Conservation (phyloP, 2,329 filamentous ascomycete genomes). For the Metarhizium robertsii region DNA sequence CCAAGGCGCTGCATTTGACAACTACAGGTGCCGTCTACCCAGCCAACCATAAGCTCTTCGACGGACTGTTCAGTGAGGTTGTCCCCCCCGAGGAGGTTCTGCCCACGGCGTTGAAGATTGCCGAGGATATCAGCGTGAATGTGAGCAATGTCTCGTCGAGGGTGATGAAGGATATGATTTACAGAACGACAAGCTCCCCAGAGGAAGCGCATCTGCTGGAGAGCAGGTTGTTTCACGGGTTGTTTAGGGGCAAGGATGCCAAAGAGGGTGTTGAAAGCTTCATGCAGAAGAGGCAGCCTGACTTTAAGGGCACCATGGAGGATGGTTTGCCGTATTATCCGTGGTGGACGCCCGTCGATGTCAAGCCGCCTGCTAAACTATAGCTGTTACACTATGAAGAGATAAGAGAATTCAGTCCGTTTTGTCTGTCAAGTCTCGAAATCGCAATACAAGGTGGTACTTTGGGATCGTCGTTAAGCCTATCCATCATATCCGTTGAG, state of each 20-base stretch:
- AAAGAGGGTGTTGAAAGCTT: slow-evolving; percentile 57
- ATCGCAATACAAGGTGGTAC: no score
- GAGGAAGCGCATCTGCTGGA: slow-evolving; percentile 66
- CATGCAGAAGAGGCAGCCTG: slow-evolving; percentile 55
- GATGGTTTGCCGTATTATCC: slow-evolving; percentile 53
- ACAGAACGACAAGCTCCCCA: slow-evolving; percentile 43
- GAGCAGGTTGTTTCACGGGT: slow-evolving; percentile 50
- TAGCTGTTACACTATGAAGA: background rate
- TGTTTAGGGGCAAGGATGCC: slow-evolving; percentile 50
- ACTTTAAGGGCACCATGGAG: slow-evolving; percentile 52
- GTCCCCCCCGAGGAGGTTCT: slow-evolving; percentile 53
- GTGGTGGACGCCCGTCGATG: slow-evolving; percentile 52
- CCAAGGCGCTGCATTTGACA: slow-evolving; percentile 52
- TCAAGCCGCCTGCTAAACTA: slow-evolving; percentile 10
- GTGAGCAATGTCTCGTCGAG: slow-evolving; percentile 54
- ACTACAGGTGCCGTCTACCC: slow-evolving; percentile 58
- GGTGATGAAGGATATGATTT: slow-evolving; percentile 66
- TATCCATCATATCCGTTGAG: no score
- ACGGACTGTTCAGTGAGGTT: slow-evolving; percentile 57
- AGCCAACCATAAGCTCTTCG: slow-evolving; percentile 39
- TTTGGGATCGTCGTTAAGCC: background rate
- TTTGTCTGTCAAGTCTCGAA: background rate
- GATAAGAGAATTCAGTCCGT: background rate
- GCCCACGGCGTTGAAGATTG: slow-evolving; percentile 54
- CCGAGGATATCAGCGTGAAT: slow-evolving; percentile 56